Evolutionary conservation across 345 rosid species (phyloP).

Genomic region (Aquilaria malaccensis): DNA sequence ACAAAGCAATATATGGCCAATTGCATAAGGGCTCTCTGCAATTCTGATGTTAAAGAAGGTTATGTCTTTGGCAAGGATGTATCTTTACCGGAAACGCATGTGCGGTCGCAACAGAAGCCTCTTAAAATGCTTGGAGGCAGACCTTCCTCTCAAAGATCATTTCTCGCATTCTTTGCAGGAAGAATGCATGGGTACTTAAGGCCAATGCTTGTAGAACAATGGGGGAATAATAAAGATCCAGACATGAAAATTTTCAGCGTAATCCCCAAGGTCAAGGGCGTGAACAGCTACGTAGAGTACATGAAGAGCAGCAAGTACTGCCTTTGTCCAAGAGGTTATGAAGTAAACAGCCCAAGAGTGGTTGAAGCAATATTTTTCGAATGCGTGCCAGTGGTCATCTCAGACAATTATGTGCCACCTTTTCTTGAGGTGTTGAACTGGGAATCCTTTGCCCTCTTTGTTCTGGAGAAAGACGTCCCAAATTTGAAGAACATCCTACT

Average conservation of each 20-base stretch:
- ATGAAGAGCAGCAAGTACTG: conserved; percentile 98
- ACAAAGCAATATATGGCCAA: conserved; percentile 60
- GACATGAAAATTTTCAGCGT: conserved; percentile 73
- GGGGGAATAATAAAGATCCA: conserved; percentile 76
- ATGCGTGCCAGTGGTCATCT: conserved; percentile 91
- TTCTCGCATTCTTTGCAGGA: conserved; percentile 89
- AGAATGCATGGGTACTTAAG: conserved; percentile 87
- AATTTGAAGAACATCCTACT: conserved; percentile 69
- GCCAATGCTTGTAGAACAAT: conserved; percentile 59
- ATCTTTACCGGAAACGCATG: conserved; percentile 79
- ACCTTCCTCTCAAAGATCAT: conserved; percentile 57
- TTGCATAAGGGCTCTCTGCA: conserved; percentile 91
- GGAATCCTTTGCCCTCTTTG: conserved; percentile 87
- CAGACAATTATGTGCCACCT: conserved; percentile 89
- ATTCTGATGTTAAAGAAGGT: conserved; percentile 76
- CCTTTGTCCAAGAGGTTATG: conserved; percentile 88
- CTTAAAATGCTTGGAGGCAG: conserved; percentile 66
- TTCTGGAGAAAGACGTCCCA: conserved; percentile 79
- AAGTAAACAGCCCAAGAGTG: conserved; percentile 90
- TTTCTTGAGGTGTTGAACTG: conserved; percentile 75
- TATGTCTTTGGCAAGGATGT: conserved; percentile 84
- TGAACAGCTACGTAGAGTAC: conserved; percentile 54
- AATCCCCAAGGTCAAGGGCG: conserved; percentile 54
- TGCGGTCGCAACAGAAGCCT: conserved; percentile 48
- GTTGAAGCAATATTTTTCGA: conserved; percentile 86